phyloP scores from a whole-genome alignment of 495 filamentous ascomycete species.

The Talaromyces stipitatus region DNA sequence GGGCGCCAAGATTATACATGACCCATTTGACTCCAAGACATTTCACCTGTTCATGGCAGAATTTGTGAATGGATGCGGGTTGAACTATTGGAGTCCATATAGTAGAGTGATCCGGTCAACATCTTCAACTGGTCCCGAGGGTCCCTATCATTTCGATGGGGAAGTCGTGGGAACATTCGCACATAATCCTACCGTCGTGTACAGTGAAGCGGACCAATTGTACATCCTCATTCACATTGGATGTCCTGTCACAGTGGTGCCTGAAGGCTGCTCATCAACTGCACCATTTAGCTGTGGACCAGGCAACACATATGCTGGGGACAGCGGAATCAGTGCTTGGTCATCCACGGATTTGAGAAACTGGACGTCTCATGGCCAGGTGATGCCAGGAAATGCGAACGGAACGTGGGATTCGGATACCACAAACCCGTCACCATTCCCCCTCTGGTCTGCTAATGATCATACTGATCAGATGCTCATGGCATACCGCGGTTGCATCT shows the following conservation, averaged over 20 bases:
- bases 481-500: constrained; percentile 15
- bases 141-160: constrained; percentile 25
- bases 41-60: constrained; percentile 29
- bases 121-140: constrained; percentile 22
- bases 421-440: constrained; percentile 25
- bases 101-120: constrained; percentile 29
- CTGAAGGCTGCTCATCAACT: background rate
- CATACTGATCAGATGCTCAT: constrained; percentile 8
- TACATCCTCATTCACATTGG: constrained; percentile 33
- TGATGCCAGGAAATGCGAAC: constrained; percentile 7
- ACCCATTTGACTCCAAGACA: constrained; percentile 16
- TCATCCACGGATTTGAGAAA: constrained; percentile 9
- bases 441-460: constrained; percentile 10
- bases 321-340: constrained; percentile 14
- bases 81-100: constrained; percentile 29
- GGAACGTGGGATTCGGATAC: constrained; percentile 15
- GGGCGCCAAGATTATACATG: constrained; percentile 29
- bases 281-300: constrained; percentile 14
- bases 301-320: constrained; percentile 11
- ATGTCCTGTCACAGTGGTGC: constrained; percentile 6
- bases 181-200: constrained; percentile 31
- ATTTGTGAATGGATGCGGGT: constrained; percentile 26
- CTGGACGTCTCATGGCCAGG: constrained; percentile 12
- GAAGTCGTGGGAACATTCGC: constrained; percentile 23
- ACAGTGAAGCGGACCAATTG: constrained; percentile 20